phyloP scores from a whole-genome alignment of 2,329 filamentous ascomycete genomes.

The Colletotrichum paranaense region DNA sequence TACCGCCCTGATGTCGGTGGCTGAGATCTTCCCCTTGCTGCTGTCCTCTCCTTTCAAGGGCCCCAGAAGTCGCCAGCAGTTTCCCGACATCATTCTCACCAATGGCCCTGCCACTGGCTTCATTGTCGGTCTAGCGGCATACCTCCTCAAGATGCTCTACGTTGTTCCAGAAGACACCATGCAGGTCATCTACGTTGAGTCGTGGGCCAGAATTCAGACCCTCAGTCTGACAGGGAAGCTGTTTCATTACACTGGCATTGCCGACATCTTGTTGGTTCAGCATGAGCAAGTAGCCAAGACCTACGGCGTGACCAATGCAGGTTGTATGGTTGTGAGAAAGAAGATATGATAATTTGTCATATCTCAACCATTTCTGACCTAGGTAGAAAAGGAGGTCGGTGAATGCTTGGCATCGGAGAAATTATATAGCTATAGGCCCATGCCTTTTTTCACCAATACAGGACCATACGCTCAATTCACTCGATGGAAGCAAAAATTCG shows the following conservation, averaged over 20 bases:
- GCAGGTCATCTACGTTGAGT: slow-evolving; percentile 88
- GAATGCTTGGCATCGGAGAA: no score
- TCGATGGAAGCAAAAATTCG: no score
- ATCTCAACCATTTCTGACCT: no score
- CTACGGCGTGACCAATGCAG: slow-evolving; percentile 51
- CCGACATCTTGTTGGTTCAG: slow-evolving; percentile 86
- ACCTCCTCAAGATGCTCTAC: slow-evolving; percentile 58
- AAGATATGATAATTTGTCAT: background rate
- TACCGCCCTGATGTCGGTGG: slow-evolving; percentile 74
- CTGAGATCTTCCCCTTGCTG: slow-evolving; percentile 70
- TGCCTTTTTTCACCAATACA: no score
- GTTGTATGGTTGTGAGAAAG: slow-evolving; percentile 48
- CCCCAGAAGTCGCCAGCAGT: slow-evolving; percentile 45
- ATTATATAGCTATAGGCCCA: no score
- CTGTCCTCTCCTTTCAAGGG: slow-evolving; percentile 44
- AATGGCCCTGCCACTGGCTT: slow-evolving; percentile 93
- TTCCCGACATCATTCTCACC: slow-evolving; percentile 82
- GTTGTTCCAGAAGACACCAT: slow-evolving; percentile 65
- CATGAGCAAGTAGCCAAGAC: slow-evolving; percentile 72
- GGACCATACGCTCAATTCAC: no score
- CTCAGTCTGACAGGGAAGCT: slow-evolving; percentile 88
- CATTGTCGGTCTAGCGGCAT: slow-evolving; percentile 70
- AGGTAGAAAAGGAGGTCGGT: no score
- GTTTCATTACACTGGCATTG: slow-evolving; percentile 71
- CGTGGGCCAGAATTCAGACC: slow-evolving; percentile 86